These are phyloP conservation scores for Scytalidium sp. DNA, from an alignment of 2,329 filamentous ascomycete species.

Conservation along the genomic window DNA sequence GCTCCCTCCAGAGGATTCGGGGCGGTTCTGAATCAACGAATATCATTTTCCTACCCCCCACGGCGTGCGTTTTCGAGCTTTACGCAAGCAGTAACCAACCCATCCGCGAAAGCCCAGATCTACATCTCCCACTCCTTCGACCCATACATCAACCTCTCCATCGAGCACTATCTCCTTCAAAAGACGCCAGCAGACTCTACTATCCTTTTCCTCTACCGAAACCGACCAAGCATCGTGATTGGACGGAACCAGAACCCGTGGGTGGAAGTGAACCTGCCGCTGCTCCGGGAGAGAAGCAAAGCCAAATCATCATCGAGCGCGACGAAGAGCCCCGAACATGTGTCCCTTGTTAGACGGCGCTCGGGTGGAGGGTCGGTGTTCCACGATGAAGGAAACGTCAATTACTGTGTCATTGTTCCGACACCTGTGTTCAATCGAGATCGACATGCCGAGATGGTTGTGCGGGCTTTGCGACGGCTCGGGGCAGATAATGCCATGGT, in stretches of 20 bases:
- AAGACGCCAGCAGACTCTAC: slow-evolving; percentile 68
- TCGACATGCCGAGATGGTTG: slow-evolving; percentile 89
- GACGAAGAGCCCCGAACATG: slow-evolving; percentile 17
- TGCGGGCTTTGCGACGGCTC: slow-evolving; percentile 67
- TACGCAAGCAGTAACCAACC: slow-evolving; percentile 23
- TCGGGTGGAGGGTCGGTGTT: slow-evolving; percentile 93
- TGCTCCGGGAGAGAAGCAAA: slow-evolving; percentile 40
- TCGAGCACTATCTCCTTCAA: slow-evolving; percentile 87
- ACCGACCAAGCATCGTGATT: slow-evolving; percentile 83
- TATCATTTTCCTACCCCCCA: neutral
- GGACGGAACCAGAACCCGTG: slow-evolving; percentile 98
- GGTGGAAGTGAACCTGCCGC: slow-evolving; percentile 77
- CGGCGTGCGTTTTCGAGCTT: slow-evolving; percentile 14
- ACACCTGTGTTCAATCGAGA: slow-evolving; percentile 74
- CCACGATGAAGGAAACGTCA: slow-evolving; percentile 89
- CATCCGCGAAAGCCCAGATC: slow-evolving; percentile 57
- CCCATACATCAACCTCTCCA: slow-evolving; percentile 87
- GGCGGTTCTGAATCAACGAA: slow-evolving; percentile 6
- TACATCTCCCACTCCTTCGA: slow-evolving; percentile 68
- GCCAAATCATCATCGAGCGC: slow-evolving; percentile 12
- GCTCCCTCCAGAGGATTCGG: slow-evolving; percentile 24
- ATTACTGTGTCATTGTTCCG: slow-evolving; percentile 90
- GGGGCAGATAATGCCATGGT: slow-evolving; percentile 63
- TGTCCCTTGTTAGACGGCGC: slow-evolving; percentile 73
- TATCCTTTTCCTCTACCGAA: slow-evolving; percentile 84